phyloP scores from a whole-genome alignment of 1,139 yeast species.

The Casaregolazyma lundiana region DNA sequence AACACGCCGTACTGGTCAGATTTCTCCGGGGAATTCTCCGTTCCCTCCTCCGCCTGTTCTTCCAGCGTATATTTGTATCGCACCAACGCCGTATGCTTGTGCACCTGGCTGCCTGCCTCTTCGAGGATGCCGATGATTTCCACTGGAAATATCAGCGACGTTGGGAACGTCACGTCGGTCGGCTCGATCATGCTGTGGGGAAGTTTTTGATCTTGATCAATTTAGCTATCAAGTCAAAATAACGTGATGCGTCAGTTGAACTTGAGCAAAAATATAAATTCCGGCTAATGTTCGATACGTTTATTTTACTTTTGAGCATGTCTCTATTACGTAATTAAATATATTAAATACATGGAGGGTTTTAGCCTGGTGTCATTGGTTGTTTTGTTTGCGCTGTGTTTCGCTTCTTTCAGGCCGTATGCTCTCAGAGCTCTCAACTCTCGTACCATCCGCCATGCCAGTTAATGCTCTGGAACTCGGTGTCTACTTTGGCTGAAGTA shows the following conservation, averaged over 20 bases:
- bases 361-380: too few relatives aligned
- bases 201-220: too few relatives aligned
- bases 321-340: neutral
- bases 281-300: too few relatives aligned
- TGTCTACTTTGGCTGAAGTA: conserved; percentile 2
- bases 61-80: conserved; percentile 58
- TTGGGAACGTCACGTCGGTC: conserved; percentile 43
- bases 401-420: too few relatives aligned
- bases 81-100: conserved; percentile 52
- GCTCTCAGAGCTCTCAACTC: too few relatives aligned
- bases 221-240: too few relatives aligned
- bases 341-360: neutral
- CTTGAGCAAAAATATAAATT: too few relatives aligned
- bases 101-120: conserved; percentile 43
- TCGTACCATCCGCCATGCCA: conserved; percentile 10
- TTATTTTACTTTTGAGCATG: neutral
- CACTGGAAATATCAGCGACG: conserved; percentile 63
- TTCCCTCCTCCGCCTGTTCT: conserved; percentile 36
- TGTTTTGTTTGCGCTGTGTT: too few relatives aligned
- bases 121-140: conserved; percentile 52
- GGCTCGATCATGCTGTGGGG: conserved; percentile 20
- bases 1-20: conserved; percentile 45
- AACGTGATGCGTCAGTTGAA: too few relatives aligned
- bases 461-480: conserved; percentile 8
- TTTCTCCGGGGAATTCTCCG: conserved; percentile 17